These are phyloP conservation scores for Zymoseptoria tritici DNA, from an alignment of 2,329 filamentous ascomycete species.

Conservation along the genomic window DNA sequence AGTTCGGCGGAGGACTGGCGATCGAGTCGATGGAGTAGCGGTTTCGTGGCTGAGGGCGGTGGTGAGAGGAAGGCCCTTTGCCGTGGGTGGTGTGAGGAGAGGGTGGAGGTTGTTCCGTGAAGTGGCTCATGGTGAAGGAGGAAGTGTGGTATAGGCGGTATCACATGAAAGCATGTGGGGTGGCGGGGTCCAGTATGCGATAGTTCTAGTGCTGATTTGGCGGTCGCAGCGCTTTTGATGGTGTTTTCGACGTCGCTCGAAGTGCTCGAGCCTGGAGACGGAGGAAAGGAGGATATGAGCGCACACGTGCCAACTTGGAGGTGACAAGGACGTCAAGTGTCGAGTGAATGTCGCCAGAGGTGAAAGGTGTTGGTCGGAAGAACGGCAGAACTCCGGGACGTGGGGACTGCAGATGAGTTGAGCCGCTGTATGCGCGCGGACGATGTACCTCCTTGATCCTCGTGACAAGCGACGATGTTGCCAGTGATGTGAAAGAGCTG, in stretches of 20 bases:
- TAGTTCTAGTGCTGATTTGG: neutral
- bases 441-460: neutral
- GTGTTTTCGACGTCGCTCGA: neutral
- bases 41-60: conserved; percentile 2
- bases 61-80: neutral
- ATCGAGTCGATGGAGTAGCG: conserved; percentile 16
- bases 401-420: neutral
- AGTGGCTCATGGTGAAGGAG: neutral
- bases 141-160: neutral
- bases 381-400: neutral
- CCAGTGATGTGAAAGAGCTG: neutral
- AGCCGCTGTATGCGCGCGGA: neutral
- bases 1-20: conserved; percentile 2
- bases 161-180: conserved; percentile 1
- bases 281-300: neutral
- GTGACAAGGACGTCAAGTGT: neutral
- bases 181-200: neutral
- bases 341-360: neutral
- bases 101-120: neutral
- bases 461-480: neutral
- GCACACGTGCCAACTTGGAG: neutral
- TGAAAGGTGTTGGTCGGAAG: neutral
- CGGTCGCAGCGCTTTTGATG: neutral
- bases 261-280: neutral
- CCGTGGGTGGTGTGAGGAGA: neutral